Percentiles rank a stretch among this genome's conserved stretches.
Evolutionary conservation across 1,284 basidiomycete genomes (phyloP).

Genomic region (Omphalotus olearius): DNA sequence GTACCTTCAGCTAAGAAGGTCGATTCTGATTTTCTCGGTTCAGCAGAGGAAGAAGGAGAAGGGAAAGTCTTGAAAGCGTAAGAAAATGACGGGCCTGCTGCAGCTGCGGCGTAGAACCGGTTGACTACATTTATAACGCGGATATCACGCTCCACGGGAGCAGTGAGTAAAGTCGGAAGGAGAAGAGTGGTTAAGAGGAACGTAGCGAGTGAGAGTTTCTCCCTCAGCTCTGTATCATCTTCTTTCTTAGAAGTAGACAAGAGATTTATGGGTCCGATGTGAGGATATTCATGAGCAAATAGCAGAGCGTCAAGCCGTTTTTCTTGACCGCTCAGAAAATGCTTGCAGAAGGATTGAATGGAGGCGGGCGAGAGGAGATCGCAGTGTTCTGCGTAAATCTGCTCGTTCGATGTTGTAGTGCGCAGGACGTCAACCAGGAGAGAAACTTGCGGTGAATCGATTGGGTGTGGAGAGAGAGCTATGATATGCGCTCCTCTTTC

Average conservation of each 20-base stretch:
- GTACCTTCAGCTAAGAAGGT: constrained; percentile 58
- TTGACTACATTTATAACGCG: constrained; percentile 79
- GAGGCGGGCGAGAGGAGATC: constrained; percentile 59
- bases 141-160: constrained; percentile 80
- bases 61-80: constrained; percentile 25
- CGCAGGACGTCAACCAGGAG: constrained; percentile 62
- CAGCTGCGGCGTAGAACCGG: constrained; percentile 77
- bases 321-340: constrained; percentile 60
- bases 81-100: constrained; percentile 37
- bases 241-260: constrained; percentile 22
- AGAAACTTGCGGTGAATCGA: constrained; percentile 50
- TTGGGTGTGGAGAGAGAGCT: constrained; percentile 55
- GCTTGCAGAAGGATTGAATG: constrained; percentile 61
- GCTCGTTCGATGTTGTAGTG: constrained; percentile 62
- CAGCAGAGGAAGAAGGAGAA: constrained; percentile 12
- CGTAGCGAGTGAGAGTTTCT: constrained; percentile 54
- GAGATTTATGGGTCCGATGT: constrained; percentile 47
- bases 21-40: constrained; percentile 21
- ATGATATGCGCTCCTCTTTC: constrained; percentile 72
- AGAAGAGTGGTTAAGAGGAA: constrained; percentile 78
- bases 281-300: constrained; percentile 69
- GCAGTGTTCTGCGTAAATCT: constrained; percentile 73
- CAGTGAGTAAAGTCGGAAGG: constrained; percentile 72
- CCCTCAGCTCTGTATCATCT: constrained; percentile 34
- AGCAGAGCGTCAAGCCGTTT: constrained; percentile 67